phyloP scores from a whole-genome alignment of 73 alveolate species.

The Symbiodinium natans region DNA sequence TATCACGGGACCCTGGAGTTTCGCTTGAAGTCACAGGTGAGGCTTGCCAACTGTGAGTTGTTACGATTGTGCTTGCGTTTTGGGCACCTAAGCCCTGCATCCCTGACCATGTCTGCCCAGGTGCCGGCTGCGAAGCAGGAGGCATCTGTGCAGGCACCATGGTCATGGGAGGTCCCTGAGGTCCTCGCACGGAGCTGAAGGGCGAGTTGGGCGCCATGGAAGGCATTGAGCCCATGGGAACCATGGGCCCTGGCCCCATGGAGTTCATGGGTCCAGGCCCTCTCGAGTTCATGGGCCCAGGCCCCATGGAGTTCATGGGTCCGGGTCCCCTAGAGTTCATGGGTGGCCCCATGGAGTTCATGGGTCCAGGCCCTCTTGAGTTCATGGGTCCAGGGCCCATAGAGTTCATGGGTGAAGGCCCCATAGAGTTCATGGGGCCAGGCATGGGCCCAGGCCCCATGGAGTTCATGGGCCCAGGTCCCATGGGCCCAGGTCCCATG shows the following conservation, averaged over 20 bases:
- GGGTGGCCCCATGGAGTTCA: conserved; percentile 1
- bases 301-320: background rate
- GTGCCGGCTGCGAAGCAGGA: background rate
- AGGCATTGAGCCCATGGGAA: background rate
- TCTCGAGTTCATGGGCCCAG: background rate
- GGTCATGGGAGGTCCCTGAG: background rate
- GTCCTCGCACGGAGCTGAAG: background rate
- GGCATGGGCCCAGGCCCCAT: background rate
- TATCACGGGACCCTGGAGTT: too few species aligned
- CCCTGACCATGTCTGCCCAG: too few species aligned
- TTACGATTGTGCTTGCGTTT: too few species aligned
- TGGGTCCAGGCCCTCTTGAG: background rate
- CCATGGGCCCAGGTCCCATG: background rate
- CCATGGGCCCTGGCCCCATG: conserved; percentile 3
- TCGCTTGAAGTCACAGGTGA: too few species aligned
- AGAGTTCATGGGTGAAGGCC: background rate
- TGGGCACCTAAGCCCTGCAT: too few species aligned
- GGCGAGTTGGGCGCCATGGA: background rate
- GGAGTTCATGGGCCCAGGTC: background rate
- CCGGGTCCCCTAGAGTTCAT: background rate
- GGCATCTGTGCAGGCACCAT: background rate
- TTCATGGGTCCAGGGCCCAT: background rate
- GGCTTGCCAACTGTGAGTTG: too few species aligned
- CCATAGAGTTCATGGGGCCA: background rate
- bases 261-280: conserved; percentile 14